A percentile compares a stretch with the other conserved stretches of the same genome.
These are phyloP conservation scores for Pseudogymnoascus sp. DNA, from an alignment of 2,329 filamentous ascomycete genomes.

Conservation along the genomic window DNA sequence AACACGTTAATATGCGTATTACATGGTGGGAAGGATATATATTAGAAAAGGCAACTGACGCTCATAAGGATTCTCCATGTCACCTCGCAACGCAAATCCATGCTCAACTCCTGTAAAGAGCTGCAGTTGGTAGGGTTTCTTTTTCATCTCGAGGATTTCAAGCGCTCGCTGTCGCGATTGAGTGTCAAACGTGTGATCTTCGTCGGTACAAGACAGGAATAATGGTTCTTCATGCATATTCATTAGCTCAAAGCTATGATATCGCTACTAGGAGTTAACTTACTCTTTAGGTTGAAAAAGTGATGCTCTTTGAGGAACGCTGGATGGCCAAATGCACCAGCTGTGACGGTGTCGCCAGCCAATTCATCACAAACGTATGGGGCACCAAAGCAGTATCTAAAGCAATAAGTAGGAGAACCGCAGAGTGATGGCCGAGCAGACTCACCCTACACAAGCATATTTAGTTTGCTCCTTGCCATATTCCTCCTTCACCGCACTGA, in stretches of 20 bases:
- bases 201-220: conserved; percentile 38
- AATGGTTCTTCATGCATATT: conserved; percentile 29
- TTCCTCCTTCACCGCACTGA: conserved; percentile 28
- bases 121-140: conserved; percentile 50
- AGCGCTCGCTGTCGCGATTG: conserved; percentile 33
- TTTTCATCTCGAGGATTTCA: conserved; percentile 33
- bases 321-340: conserved; percentile 43
- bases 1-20: not conserved
- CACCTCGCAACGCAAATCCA: conserved; percentile 53
- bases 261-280: conserved; percentile 11
- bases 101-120: conserved; percentile 54
- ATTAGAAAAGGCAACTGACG: conserved; percentile 16
- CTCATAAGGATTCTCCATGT: conserved; percentile 37
- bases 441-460: conserved; percentile 34
- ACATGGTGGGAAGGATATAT: conserved; percentile 11
- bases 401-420: conserved; percentile 15
- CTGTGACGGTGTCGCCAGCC: conserved; percentile 29
- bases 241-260: not conserved
- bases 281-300: conserved; percentile 32
- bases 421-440: not conserved
- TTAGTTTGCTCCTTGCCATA: conserved; percentile 30
- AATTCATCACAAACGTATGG: conserved; percentile 39
- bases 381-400: conserved; percentile 31
- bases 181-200: conserved; percentile 36
- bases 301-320: conserved; percentile 40